Evolutionary conservation across 2,329 filamentous ascomycete genomes (phyloP), one percentile per base, ranked within the genome.

Genomic region (Dothistroma septosporum): DNA sequence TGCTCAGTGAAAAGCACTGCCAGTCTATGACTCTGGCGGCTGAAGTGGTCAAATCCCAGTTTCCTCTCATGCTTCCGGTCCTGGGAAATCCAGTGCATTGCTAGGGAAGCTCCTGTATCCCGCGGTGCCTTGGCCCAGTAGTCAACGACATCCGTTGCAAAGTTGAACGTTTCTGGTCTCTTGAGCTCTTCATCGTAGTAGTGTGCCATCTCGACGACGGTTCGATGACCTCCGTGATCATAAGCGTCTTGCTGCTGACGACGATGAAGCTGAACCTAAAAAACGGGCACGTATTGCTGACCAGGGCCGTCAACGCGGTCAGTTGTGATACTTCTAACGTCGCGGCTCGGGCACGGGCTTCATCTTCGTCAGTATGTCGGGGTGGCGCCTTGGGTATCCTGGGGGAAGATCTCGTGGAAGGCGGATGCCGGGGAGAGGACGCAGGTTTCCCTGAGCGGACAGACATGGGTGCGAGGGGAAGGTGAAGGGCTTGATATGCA

Each of bases 71-170:
- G 64, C 46, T 63, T 65, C 14, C 72, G 68, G 32, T 74, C 68
- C 55, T 76, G 69, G 14, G 74, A 73, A 37, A 76, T 65, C 76
- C 76, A 78, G 55, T 75, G 67, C 68, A 78, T 73, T 11, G 76
- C 76, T n/a, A 66, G 61, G 7, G 53, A 56, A 3, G 64, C 66
- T 4, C 65, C 58, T 4, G 72, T 69, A 32, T 32, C 41, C 14
- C n/a, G 24, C 9, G 68, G 60, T 14, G 69, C 66, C 1, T 58
- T 44, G 14, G 76, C 76, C 74, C 74, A 77, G 64, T 75, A 70
- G 63, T 78, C 76, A 54, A 78, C 72, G 50, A 78, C 73, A 68
- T 77, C 71, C 44, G 63, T 68, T 11, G 76, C 75, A 60, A 77
- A 78, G 67, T 78, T 77, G 75, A 78, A 78, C 52, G 61, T 59